Conservation (phyloP, 352 stramenopile genomes). For the Phytophthora europaea region DNA sequence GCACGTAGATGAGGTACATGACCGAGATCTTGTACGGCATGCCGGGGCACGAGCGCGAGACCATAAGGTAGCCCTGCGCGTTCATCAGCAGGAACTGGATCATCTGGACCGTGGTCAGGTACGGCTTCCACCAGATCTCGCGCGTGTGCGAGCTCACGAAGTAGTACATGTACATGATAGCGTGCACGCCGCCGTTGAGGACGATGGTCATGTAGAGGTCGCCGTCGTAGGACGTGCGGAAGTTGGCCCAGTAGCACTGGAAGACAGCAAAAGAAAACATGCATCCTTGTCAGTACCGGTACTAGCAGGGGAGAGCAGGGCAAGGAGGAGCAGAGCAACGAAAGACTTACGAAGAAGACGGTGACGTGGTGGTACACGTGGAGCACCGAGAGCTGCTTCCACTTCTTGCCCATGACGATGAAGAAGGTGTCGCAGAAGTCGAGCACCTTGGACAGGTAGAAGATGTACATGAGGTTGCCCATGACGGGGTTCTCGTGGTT, state of each 20-base stretch:
- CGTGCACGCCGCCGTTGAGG: constrained; percentile 98
- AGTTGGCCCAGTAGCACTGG: constrained; percentile 94
- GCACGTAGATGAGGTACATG: constrained; percentile 55
- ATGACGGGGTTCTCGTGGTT: constrained; percentile 90
- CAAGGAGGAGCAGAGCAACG: constrained; percentile 7
- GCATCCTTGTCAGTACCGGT: constrained; percentile 25
- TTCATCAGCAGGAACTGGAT: constrained; percentile 56
- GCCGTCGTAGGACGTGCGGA: constrained; percentile 94
- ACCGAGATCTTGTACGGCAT: constrained; percentile 57
- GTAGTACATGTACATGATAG: constrained; percentile 99
- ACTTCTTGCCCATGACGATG: constrained; percentile 98
- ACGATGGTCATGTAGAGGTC: constrained; percentile 97
- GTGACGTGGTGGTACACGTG: constrained; percentile 98
- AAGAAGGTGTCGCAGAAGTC: constrained; percentile 95
- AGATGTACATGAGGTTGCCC: constrained; percentile 96
- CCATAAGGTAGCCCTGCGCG: constrained; percentile 49
- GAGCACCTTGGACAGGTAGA: constrained; percentile 97
- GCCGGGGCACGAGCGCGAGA: constrained; percentile 45
- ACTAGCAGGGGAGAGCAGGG: background rate
- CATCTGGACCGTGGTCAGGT: constrained; percentile 95
- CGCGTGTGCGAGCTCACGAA: constrained; percentile 97
- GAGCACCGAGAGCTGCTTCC: constrained; percentile 96
- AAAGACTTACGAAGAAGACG: constrained; percentile 93
- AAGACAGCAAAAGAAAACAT: constrained; percentile 11
- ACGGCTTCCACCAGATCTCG: constrained; percentile 98